phyloP scores from a whole-genome alignment of 2,329 filamentous ascomycete species.

The Macrophomina phaseolina region DNA sequence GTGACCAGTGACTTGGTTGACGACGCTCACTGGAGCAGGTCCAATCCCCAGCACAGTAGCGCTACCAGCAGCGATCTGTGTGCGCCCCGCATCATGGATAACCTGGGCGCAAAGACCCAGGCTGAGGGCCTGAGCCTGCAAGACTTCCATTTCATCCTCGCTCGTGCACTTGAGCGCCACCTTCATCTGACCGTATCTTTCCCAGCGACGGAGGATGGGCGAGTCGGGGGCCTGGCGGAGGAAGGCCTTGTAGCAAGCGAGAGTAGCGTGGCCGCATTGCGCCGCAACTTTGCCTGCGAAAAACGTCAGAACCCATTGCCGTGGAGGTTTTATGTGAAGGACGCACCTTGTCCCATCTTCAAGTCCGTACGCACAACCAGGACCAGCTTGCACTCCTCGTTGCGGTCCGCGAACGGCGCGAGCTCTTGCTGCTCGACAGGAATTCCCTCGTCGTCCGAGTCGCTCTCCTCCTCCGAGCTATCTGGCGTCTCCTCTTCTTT shows the following conservation, averaged over 20 bases:
- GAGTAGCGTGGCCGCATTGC: slow-evolving; percentile 92
- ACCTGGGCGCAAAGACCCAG: slow-evolving; percentile 87
- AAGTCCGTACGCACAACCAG: slow-evolving; percentile 91
- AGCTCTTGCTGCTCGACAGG: slow-evolving; percentile 41
- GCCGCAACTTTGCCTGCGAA: slow-evolving; percentile 89
- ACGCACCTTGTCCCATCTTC: slow-evolving; percentile 91
- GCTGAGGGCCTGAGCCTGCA: slow-evolving; percentile 78
- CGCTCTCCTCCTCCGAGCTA: slow-evolving; percentile 48
- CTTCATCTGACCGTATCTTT: slow-evolving; percentile 85
- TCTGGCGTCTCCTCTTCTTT: slow-evolving; percentile 40
- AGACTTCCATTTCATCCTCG: slow-evolving; percentile 76
- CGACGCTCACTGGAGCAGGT: slow-evolving; percentile 79
- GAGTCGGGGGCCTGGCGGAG: slow-evolving; percentile 61
- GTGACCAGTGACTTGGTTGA: slow-evolving; percentile 84
- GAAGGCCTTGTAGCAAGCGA: slow-evolving; percentile 94
- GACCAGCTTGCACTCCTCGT: slow-evolving; percentile 92
- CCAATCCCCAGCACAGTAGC: slow-evolving; percentile 83
- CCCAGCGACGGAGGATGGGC: slow-evolving; percentile 80
- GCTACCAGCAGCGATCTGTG: slow-evolving; percentile 93
- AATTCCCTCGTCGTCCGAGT: slow-evolving; percentile 41
- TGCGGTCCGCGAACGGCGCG: slow-evolving; percentile 51
- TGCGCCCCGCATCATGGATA: slow-evolving; percentile 93
- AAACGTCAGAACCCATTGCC: too few species aligned
- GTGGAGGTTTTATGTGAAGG: too few species aligned
- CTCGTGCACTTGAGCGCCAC: slow-evolving; percentile 84